Evolutionary conservation across 2,329 filamentous ascomycete species (phyloP), one percentile per base, ranked within the genome.

Genomic region (Alternaria longipes): DNA sequence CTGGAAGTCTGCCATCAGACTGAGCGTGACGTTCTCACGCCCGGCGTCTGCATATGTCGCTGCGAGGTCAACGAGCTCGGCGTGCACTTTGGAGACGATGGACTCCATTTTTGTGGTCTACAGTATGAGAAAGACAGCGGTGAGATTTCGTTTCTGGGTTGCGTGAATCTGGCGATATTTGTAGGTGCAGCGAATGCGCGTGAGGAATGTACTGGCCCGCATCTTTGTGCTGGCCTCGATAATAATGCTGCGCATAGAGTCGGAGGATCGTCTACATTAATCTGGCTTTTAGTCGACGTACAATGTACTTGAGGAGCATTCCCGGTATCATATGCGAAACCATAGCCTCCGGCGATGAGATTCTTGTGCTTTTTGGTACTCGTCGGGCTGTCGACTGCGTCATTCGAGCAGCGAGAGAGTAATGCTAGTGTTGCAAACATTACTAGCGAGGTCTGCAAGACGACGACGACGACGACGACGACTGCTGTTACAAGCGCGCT

Each of bases 281-380:
- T 44, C 14, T 7, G 36, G 5, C 20, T 44, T 12, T 44, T 16
- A 14, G 20, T 44, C 12, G 16, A 14, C 4, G 12, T 26, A 44
- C 6, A 44, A 22, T 22, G 6, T 44, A 58, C 59, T 58, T 50
- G n/a, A 59, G 59, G 8, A 59, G 40, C 9, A 55, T 32, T 28
- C 18, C 38, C 14, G 26, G 50, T 62, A 34, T 59, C 22, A 4
- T 11, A 52, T 38, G 8, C 45, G 7, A 57, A 47, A 20, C 51
- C 52, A 38, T 32, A 40, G 41, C 45, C 32, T 45, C 40, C 41
- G 5, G 53, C 18, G 14, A 58, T 58, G n/a, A 59, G 26, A 59
- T 52, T 9, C 16, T 45, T 58, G 8, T 36, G 52, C 46, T 52
- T 55, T 55, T 41, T 52, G 36, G 50, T 59, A 59, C 45, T 56